A percentile compares a stretch with the other conserved stretches of the same genome.
phyloP scores from a whole-genome alignment of 257 asterid species.

The Solanum piurae region DNA sequence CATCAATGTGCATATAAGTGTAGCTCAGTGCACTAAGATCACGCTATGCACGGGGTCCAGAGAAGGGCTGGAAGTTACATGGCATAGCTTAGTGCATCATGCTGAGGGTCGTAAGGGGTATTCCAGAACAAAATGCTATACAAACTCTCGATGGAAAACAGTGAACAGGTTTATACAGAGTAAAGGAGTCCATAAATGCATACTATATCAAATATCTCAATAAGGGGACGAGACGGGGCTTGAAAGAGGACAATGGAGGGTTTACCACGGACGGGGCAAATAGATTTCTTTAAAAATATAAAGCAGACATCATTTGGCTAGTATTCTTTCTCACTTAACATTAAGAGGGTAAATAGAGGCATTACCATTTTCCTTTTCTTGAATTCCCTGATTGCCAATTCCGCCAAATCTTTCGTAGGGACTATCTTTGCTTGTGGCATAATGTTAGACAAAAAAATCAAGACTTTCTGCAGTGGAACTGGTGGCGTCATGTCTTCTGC shows the following conservation, averaged over 20 bases:
- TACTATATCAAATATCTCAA: background rate
- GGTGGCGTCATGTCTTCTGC: slow-evolving; percentile 90
- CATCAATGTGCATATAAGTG: background rate
- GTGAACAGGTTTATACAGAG: background rate
- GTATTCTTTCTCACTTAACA: background rate
- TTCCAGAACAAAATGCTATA: background rate
- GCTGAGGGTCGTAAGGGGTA: background rate
- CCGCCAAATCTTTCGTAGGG: slow-evolving; percentile 81
- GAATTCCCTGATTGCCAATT: slow-evolving; percentile 68
- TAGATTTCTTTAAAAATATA: background rate
- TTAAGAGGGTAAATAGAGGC: background rate
- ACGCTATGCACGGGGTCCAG: background rate
- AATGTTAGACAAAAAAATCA: slow-evolving; percentile 51
- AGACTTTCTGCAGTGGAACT: slow-evolving; percentile 56
- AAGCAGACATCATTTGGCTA: background rate
- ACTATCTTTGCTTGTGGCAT: slow-evolving; percentile 91
- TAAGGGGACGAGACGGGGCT: background rate
- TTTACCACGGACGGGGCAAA: background rate
- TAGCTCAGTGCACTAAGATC: background rate
- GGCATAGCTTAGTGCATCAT: background rate
- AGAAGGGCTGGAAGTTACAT: background rate
- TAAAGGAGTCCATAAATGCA: background rate
- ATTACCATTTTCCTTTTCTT: slow-evolving; percentile 60
- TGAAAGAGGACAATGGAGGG: background rate
- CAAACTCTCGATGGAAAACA: background rate